Conservation (phyloP, 345 rosid species). For the Moricandia arvensis region DNA sequence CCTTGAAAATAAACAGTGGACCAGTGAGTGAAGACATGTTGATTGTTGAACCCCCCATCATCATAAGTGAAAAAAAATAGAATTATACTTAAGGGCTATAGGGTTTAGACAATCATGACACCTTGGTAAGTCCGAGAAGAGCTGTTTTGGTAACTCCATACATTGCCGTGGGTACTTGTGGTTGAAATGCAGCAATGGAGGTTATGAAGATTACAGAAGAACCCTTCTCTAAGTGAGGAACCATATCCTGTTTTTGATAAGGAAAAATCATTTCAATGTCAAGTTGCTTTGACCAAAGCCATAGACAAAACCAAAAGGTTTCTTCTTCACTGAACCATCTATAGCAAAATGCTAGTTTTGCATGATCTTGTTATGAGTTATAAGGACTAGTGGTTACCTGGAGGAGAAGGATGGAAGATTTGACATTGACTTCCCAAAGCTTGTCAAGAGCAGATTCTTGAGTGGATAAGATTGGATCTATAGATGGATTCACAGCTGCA, state of each 20-base stretch:
- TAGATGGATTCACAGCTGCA: slow-evolving; percentile 80
- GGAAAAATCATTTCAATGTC: not conserved
- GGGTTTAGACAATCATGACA: not conserved
- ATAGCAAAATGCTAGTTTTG: not conserved
- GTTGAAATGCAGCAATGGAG: slow-evolving; percentile 67
- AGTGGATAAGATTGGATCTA: slow-evolving; percentile 54
- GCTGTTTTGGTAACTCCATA: slow-evolving; percentile 59
- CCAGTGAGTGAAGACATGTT: not conserved
- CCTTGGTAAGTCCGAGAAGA: not conserved
- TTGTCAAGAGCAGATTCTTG: slow-evolving; percentile 70
- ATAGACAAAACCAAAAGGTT: not conserved
- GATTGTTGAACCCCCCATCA: not conserved
- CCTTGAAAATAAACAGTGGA: slow-evolving; percentile 37
- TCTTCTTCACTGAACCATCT: not conserved
- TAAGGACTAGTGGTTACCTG: slow-evolving; percentile 48
- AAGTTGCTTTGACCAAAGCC: not conserved
- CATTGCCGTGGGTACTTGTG: slow-evolving; percentile 65
- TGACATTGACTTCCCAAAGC: slow-evolving; percentile 90
- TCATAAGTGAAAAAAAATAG: not conserved
- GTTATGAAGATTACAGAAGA: slow-evolving; percentile 78
- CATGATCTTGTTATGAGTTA: not conserved
- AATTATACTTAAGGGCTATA: not conserved
- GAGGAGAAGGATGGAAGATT: slow-evolving; percentile 66
- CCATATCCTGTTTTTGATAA: slow-evolving; percentile 26
- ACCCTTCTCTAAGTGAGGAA: slow-evolving; percentile 70